Percentiles rank a stretch among this genome's conserved stretches.
Conservation (phyloP, 2,329 filamentous ascomycete species). For the Fusarium liriodendri region DNA sequence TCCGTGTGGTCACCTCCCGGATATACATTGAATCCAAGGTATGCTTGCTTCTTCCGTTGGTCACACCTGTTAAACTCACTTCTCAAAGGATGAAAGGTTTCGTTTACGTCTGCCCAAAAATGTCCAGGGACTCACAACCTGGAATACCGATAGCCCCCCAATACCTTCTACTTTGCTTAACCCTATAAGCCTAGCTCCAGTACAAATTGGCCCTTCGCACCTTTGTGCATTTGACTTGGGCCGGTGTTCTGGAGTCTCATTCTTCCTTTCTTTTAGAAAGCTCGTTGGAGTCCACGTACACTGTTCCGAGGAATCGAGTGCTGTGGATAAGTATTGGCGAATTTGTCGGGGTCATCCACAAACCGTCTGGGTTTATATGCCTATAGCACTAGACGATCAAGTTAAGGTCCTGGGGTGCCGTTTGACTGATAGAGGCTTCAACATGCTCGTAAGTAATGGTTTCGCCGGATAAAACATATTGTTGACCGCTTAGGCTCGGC, state of each 20-base stretch:
- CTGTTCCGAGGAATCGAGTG: background rate
- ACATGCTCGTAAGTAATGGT: background rate
- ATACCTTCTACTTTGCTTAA: background rate
- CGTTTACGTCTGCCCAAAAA: background rate
- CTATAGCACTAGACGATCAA: background rate
- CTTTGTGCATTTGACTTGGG: background rate
- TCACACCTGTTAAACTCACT: background rate
- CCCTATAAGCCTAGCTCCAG: background rate
- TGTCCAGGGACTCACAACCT: background rate
- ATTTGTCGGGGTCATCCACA: background rate
- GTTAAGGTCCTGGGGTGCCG: background rate
- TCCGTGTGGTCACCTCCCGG: background rate
- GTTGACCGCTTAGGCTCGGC: background rate
- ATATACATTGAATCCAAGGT: background rate
- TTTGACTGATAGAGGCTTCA: background rate
- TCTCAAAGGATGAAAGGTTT: background rate
- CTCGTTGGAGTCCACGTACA: background rate
- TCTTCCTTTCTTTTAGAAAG: background rate
- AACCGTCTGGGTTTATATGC: background rate
- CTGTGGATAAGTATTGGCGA: background rate
- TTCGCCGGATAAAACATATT: fast-evolving
- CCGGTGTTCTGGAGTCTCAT: background rate
- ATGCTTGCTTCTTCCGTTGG: background rate
- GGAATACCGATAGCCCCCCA: background rate
- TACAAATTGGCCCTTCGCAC: background rate